Evolutionary conservation across 257 asterid genomes (phyloP).

Genomic region (Solanum pinnatisectum): DNA sequence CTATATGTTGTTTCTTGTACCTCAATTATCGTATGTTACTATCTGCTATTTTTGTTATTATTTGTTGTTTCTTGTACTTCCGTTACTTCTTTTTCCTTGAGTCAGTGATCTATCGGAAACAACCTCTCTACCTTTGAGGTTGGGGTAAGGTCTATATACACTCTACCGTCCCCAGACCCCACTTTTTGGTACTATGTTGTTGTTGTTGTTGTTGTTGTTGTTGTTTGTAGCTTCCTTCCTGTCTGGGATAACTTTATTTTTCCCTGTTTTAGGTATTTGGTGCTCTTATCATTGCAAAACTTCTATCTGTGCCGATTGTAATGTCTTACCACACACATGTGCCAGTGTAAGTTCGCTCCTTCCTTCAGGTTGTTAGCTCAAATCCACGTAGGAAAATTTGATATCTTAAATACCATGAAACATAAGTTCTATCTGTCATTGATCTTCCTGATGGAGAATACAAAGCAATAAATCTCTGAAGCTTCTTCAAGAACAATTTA

Average conservation of each 20-base stretch:
- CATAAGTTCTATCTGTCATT: neutral
- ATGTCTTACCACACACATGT: constrained; percentile 97
- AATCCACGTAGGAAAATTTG: neutral
- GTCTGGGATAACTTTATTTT: neutral
- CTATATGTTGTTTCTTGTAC: neutral
- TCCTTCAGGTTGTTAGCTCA: neutral
- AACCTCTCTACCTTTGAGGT: neutral
- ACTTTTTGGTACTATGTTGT: neutral
- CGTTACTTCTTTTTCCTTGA: neutral
- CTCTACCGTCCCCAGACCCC: neutral
- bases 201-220: neutral
- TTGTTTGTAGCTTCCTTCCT: neutral
- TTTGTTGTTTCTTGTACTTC: neutral
- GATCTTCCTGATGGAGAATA: neutral
- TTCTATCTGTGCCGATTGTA: constrained; percentile 73
- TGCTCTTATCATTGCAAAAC: constrained; percentile 77
- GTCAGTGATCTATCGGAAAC: neutral
- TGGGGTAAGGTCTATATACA: neutral
- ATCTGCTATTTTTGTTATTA: neutral
- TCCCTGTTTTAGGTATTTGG: constrained; percentile 61
- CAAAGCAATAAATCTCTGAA: neutral
- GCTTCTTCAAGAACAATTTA: neutral
- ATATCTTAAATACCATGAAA: neutral
- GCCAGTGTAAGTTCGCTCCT: constrained; percentile 60
- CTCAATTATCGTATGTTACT: neutral